Evolutionary conservation across 352 stramenopile species (phyloP).

Genomic region (Pythium aquatile): DNA sequence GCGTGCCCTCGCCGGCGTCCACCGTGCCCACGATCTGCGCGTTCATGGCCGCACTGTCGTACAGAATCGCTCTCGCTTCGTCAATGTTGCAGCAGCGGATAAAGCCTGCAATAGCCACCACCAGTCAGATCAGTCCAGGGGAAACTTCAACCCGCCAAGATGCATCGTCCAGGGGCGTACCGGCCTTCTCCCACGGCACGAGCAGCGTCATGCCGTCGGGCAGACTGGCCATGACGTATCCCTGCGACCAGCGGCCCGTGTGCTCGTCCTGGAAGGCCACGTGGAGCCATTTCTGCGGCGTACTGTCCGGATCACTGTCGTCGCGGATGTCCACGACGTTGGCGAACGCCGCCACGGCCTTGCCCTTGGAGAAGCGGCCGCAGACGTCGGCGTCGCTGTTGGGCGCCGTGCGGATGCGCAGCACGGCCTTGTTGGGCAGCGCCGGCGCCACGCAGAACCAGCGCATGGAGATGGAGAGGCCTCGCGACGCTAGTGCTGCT

Average conservation of each 20-base stretch:
- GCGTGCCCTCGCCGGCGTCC: conserved; percentile 31
- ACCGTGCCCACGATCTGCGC: conserved; percentile 36
- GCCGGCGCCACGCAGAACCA: conserved; percentile 67
- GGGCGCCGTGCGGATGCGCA: conserved; percentile 59
- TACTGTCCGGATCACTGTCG: conserved; percentile 2
- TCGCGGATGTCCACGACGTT: conserved; percentile 35
- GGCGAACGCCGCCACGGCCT: conserved; percentile 38
- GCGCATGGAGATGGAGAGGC: conserved; percentile 39
- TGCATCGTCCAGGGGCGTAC: conserved; percentile 13
- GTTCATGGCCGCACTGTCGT: conserved; percentile 31
- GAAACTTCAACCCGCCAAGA: conserved; percentile 1
- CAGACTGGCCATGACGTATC: conserved; percentile 55
- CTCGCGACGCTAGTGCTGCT: conserved; percentile 3
- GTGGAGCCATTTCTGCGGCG: conserved; percentile 49
- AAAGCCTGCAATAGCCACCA: conserved; percentile 28
- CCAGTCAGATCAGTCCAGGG: neutral
- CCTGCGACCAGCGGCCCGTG: conserved; percentile 31
- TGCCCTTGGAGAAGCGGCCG: conserved; percentile 48
- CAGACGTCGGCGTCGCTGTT: conserved; percentile 42
- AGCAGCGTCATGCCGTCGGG: conserved; percentile 45
- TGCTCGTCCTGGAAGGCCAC: conserved; percentile 39
- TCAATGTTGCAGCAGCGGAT: conserved; percentile 42
- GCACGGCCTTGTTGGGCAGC: conserved; percentile 53
- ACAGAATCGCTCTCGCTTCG: conserved; percentile 36
- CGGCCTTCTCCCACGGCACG: conserved; percentile 46